Conservation (phyloP, 176 grass and related monocot genomes). For the Oryza nivara region DNA sequence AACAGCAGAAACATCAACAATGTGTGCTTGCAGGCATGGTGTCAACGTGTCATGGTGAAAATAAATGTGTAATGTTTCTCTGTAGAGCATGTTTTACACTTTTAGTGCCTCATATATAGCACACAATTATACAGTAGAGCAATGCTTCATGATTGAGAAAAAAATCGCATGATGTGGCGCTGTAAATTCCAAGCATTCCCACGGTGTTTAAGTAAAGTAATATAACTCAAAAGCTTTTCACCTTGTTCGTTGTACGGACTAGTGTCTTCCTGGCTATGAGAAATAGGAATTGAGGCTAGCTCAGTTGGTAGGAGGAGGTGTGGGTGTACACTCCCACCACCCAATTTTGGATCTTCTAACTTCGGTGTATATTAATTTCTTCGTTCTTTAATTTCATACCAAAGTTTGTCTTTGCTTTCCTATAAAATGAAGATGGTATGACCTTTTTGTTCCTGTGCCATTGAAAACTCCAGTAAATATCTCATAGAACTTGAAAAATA, state of each 20-base stretch:
- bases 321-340: not conserved
- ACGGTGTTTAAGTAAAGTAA: too few relatives aligned
- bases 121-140: not conserved
- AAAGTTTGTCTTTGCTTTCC: not conserved
- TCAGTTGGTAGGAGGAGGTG: not conserved
- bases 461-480: not conserved
- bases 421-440: not conserved
- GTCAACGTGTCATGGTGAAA: not conserved
- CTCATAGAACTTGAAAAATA: not conserved
- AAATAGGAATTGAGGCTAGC: not conserved
- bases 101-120: not conserved
- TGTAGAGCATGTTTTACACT: not conserved
- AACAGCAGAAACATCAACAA: not conserved
- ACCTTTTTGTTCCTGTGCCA: not conserved
- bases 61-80: not conserved
- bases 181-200: too few relatives aligned
- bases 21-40: not conserved
- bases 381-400: not conserved
- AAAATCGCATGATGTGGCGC: too few relatives aligned
- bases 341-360: not conserved
- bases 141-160: slow-evolving; percentile 11
- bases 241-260: not conserved
- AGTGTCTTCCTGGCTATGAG: not conserved
- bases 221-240: not conserved
- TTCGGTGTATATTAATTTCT: not conserved